These are phyloP conservation scores for Colletotrichum euphorbiae DNA, from an alignment of 2,329 filamentous ascomycete species.

Conservation along the genomic window DNA sequence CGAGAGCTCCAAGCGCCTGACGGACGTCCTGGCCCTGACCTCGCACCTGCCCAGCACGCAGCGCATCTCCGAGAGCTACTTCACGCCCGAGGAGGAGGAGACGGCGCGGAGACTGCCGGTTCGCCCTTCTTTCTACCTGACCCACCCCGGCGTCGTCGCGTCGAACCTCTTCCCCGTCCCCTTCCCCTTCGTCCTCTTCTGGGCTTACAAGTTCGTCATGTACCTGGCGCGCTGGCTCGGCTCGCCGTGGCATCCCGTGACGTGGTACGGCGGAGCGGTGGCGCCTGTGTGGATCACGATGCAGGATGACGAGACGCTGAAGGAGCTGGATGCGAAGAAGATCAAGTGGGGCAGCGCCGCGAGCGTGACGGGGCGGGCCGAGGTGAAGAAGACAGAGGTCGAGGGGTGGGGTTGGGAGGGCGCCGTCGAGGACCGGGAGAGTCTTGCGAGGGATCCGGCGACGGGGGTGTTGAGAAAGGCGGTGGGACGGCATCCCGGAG, in stretches of 20 bases:
- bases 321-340: slow-evolving; percentile 65
- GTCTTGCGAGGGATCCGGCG: slow-evolving; percentile 58
- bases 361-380: slow-evolving; percentile 66
- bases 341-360: slow-evolving; percentile 88
- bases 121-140: slow-evolving; percentile 76
- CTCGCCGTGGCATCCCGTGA: slow-evolving; percentile 87
- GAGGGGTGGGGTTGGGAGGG: slow-evolving; percentile 86
- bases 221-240: slow-evolving; percentile 81
- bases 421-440: slow-evolving; percentile 59
- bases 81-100: slow-evolving; percentile 52
- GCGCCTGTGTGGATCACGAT: slow-evolving; percentile 84
- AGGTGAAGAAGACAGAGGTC: slow-evolving; percentile 82
- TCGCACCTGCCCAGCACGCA: slow-evolving; percentile 72
- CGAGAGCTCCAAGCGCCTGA: slow-evolving; percentile 88
- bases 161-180: slow-evolving; percentile 84
- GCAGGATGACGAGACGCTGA: slow-evolving; percentile 70
- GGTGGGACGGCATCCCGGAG: slow-evolving; percentile 69
- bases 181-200: slow-evolving; percentile 74
- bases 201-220: slow-evolving; percentile 75
- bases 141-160: slow-evolving; percentile 88
- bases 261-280: slow-evolving; percentile 80
- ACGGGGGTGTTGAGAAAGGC: slow-evolving; percentile 62
- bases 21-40: slow-evolving; percentile 84
- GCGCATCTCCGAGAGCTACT: slow-evolving; percentile 68
- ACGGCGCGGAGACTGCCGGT: slow-evolving; percentile 43